Evolutionary conservation across 805 yeast species (phyloP).

Genomic region (Suhomyces canberraensis): DNA sequence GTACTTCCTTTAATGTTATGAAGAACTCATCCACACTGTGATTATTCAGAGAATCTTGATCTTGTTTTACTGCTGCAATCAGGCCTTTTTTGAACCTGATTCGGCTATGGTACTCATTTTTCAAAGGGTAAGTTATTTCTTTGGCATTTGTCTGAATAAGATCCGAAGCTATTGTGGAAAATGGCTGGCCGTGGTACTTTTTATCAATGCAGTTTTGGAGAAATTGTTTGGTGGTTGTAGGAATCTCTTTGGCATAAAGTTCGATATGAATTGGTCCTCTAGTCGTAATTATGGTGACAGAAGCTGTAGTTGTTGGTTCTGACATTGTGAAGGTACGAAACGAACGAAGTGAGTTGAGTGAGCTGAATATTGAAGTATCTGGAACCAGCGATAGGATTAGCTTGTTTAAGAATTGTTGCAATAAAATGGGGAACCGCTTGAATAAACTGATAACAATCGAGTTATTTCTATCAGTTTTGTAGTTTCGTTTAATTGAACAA

Average conservation of each 20-base stretch:
- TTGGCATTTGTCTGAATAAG: slow-evolving; percentile 29
- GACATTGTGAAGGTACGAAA: slow-evolving; percentile 13
- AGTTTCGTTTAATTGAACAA: too few relatives aligned
- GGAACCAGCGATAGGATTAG: too few relatives aligned
- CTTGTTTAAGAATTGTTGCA: too few relatives aligned
- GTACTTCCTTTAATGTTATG: slow-evolving; percentile 46
- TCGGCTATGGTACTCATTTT: slow-evolving; percentile 49
- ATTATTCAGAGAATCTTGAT: slow-evolving; percentile 16
- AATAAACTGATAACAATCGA: neutral
- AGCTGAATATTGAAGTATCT: too few relatives aligned
- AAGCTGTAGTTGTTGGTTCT: slow-evolving; percentile 60
- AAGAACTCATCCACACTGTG: slow-evolving; percentile 27
- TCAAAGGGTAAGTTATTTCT: slow-evolving; percentile 10
- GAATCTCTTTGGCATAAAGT: slow-evolving; percentile 68
- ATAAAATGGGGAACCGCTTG: too few relatives aligned
- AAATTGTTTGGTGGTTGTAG: slow-evolving; percentile 46
- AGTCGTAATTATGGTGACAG: slow-evolving; percentile 52
- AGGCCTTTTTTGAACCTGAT: slow-evolving; percentile 54
- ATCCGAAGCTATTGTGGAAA: slow-evolving; percentile 38
- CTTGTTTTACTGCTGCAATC: slow-evolving; percentile 46
- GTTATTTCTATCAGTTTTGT: too few relatives aligned
- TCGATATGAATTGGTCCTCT: slow-evolving; percentile 61
- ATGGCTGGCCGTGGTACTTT: slow-evolving; percentile 37
- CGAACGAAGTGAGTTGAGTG: too few relatives aligned
- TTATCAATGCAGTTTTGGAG: slow-evolving; percentile 47